Evolutionary conservation across 2,329 filamentous ascomycete genomes (phyloP), one percentile per base, ranked within the genome.

Genomic region (Madurella fahalii): DNA sequence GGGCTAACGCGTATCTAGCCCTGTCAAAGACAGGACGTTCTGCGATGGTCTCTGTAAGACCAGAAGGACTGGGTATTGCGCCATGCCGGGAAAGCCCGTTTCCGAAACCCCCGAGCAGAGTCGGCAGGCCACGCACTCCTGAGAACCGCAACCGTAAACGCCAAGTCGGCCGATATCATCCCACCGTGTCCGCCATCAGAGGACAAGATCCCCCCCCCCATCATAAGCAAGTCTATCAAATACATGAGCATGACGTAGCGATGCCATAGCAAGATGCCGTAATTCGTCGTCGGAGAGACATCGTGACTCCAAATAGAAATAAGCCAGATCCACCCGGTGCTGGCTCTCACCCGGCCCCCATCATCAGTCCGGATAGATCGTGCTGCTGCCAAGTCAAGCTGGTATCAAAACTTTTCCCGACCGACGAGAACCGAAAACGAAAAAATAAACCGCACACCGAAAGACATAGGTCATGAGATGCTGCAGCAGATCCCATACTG

Each of bases 331-430:
- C 57, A 57, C 48, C 61, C 42, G 47, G 59, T 56, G 56, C 56
- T 44, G 53, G 43, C 54, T 40, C 44, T 48, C 45, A 47, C 52
- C 47, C 48, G 43, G 41, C 45, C 52, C 40, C 53, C 50, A 56
- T 56, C 47, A 50, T 55, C 50, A 45, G 57, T 58, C 51, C 56
- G 56, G 46, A 56, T 54, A 58, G 47, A 62, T 61, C 54, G 59
- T 61, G 59, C 58, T 58, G 57, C 52, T 59, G 56, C 51, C 59
- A 59, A 61, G 59, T 49, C 59, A 59, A 61, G 59, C 61, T 64
- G 64, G 64, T 65, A 66, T 64, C 64, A 66, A 65, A 66, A 65
- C 62, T 65, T 66, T 66, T 65, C 62, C 64, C 52, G 58, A 63
- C 62, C 62, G 53, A 58, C 59, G 52, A 60, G 59, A 63, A 61